Base-by-base conservation (phyloP, 768 basidiomycete species). In the Kockovaella imperatae region DNA sequence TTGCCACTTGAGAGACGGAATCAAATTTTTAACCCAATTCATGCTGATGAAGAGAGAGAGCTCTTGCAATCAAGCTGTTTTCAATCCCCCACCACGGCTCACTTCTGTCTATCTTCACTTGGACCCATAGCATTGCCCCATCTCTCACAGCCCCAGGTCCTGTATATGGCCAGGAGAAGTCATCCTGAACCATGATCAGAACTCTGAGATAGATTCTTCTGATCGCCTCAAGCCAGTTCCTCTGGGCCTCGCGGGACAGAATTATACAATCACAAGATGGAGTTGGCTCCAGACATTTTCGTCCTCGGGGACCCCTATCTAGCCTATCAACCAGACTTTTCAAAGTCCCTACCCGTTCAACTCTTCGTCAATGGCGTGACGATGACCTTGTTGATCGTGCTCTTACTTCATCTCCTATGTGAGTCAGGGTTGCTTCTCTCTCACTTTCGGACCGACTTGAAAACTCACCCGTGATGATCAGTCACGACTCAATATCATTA, bases 401-500 rank as follows among this genome's bases (percentile, higher is more conserved):
- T 99, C 35, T 77, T 95, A 59, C 81, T 95, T 48, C 90, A 97
- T 59, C 82, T 99, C 56, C 70, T 89, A 50, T 95, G 64, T 62
- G 38, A 48, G 60, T 59, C 2, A 2, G 20, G 32, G 32, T 17
- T 23, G 13, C 26, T 3, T 5, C 38, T 39, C 2, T 21, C 13
- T 39, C 38, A 13, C 13, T 13, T 21, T 39, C 20, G 14, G 13
- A 11, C 2, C 13, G 2, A 25, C 20, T 26, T 26, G 25, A 20
- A 28, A 24, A 11, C 8, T 26, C 25, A 21, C 28, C 21, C 14
- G 20, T 26, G n/a, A n/a, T 13, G 4, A 7, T 2, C 42, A 67
- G 64, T 99, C 74, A 96, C 95, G 4, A 85, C 84, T 0, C 88
- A 93, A 67, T 96, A 93, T 56, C 95, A 99, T 70, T 87, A 85